Percentiles rank a stretch among this genome's conserved stretches.
Conservation (phyloP, 345 rosid species). For the Brassica nigra region DNA sequence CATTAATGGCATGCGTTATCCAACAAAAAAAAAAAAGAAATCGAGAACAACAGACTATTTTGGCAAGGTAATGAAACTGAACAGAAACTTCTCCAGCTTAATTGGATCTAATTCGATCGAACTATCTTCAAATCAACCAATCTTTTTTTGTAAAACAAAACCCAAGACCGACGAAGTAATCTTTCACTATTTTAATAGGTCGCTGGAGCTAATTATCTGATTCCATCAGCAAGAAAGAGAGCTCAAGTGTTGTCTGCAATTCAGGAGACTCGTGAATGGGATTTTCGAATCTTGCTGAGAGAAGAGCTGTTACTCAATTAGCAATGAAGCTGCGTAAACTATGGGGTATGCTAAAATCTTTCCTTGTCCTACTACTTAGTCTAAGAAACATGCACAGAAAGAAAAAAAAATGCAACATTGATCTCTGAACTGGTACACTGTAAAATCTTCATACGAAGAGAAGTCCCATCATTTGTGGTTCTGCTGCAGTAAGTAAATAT, state of each 20-base stretch:
- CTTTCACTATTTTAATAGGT: too few relatives aligned
- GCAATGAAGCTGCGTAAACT: constrained; percentile 66
- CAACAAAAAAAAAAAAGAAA: background rate
- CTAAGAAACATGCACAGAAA: constrained; percentile 1
- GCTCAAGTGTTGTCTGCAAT: constrained; percentile 65
- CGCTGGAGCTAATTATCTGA: constrained; percentile 61
- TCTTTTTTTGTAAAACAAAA: too few relatives aligned
- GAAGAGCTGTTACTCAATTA: constrained; percentile 67
- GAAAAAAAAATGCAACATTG: background rate
- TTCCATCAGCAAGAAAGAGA: constrained; percentile 61
- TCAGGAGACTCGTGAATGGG: constrained; percentile 73
- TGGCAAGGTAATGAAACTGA: too few relatives aligned
- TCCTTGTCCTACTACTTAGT: background rate
- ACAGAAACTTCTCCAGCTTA: too few relatives aligned
- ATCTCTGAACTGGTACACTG: background rate
- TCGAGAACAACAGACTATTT: too few relatives aligned
- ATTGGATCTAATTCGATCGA: too few relatives aligned
- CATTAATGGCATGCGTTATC: background rate
- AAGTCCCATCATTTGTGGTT: background rate
- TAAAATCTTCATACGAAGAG: background rate
- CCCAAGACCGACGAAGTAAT: too few relatives aligned
- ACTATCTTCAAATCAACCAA: too few relatives aligned
- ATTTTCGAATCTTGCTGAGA: constrained; percentile 61
- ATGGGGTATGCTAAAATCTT: constrained; percentile 64
- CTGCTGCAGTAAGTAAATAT: background rate